Percentiles rank a stretch among this genome's conserved stretches.
Conservation (phyloP, 192 early-diverging fungal genomes). For the Coemansia sp. region DNA sequence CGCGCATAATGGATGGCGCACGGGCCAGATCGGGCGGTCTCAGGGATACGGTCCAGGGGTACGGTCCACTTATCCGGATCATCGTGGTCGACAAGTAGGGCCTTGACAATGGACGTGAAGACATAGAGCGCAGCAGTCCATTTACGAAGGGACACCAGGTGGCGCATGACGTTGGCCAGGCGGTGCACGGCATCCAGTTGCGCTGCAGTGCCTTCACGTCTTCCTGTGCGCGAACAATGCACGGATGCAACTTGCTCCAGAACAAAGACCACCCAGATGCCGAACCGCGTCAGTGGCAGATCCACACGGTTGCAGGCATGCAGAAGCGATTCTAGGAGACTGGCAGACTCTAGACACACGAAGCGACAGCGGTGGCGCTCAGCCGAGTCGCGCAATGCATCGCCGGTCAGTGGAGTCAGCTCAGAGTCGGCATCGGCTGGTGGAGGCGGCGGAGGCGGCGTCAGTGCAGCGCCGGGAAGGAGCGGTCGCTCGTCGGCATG, state of each 20-base stretch:
- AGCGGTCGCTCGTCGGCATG: neutral
- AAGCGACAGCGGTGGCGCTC: slow-evolving; percentile 19
- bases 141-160: slow-evolving; percentile 23
- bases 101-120: slow-evolving; percentile 36
- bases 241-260: slow-evolving; percentile 26
- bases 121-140: slow-evolving; percentile 45
- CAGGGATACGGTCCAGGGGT: neutral
- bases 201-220: neutral
- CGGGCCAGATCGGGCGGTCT: neutral
- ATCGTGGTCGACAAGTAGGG: slow-evolving; percentile 13
- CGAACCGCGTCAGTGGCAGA: slow-evolving; percentile 13
- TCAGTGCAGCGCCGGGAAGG: neutral
- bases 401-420: neutral
- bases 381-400: slow-evolving; percentile 23
- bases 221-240: slow-evolving; percentile 8
- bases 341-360: slow-evolving; percentile 31
- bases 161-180: slow-evolving; percentile 15
- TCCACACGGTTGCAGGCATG: slow-evolving; percentile 1
- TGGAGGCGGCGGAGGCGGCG: neutral
- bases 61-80: neutral
- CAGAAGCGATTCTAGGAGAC: slow-evolving; percentile 16
- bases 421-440: neutral
- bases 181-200: slow-evolving; percentile 25
- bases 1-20: neutral
- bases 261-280: slow-evolving; percentile 28